Evolutionary conservation across 2,329 filamentous ascomycete species (phyloP).

Genomic region (Incumbomyces lentus): DNA sequence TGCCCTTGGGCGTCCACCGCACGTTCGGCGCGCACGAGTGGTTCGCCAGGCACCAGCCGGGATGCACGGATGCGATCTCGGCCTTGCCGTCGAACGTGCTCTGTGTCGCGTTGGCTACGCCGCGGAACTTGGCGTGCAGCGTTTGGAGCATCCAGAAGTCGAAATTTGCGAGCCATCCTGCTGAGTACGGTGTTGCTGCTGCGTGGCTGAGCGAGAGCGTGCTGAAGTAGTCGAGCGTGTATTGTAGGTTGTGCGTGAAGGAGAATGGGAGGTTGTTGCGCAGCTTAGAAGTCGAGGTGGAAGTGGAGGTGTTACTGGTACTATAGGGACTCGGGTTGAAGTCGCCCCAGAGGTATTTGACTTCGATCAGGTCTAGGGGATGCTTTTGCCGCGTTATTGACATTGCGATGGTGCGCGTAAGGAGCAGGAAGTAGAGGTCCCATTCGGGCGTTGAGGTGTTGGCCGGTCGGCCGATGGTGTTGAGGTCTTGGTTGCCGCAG

Average conservation of each 20-base stretch:
- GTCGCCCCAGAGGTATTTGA: conserved; percentile 58
- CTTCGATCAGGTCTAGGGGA: conserved; percentile 49
- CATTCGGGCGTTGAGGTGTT: conserved; percentile 47
- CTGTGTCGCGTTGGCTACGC: conserved; percentile 78
- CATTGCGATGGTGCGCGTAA: conserved; percentile 50
- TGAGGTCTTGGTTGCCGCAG: conserved; percentile 40
- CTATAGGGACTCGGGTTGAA: conserved; percentile 28
- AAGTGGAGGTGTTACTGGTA: conserved; percentile 19
- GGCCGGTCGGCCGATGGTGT: conserved; percentile 47
- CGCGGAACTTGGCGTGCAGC: conserved; percentile 83
- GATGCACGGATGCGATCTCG: conserved; percentile 86
- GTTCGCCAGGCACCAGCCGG: conserved; percentile 92
- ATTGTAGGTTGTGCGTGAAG: conserved; percentile 49
- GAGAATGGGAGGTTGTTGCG: conserved; percentile 46
- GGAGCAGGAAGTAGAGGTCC: conserved; percentile 50
- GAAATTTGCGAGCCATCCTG: conserved; percentile 26
- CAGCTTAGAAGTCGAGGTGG: conserved; percentile 8
- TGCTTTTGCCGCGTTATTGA: conserved; percentile 49
- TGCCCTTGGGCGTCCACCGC: conserved; percentile 63
- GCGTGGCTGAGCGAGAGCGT: conserved; percentile 27
- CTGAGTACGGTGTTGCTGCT: conserved; percentile 46
- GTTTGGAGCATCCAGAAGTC: conserved; percentile 67
- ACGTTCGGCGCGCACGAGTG: conserved; percentile 95
- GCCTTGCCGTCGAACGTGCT: conserved; percentile 68
- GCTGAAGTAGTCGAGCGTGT: conserved; percentile 51